Evolutionary conservation across 306 rosid genomes (phyloP), one percentile per base, ranked within the genome.

Genomic region (Citrullus mucosospermus): DNA sequence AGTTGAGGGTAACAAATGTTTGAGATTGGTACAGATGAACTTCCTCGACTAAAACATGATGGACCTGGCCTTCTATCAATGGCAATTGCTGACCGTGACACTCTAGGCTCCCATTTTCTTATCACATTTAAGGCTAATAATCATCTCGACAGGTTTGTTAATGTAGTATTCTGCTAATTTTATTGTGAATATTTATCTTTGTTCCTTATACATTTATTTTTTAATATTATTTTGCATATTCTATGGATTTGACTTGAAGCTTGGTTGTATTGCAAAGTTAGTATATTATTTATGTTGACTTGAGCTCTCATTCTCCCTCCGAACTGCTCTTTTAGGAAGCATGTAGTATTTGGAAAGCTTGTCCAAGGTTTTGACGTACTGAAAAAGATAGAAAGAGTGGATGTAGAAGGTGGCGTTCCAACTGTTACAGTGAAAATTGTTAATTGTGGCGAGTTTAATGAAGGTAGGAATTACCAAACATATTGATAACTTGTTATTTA

Each of bases 321-420:
- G 4, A 14, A 34, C 16, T 67, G 16, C 83, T 56, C 84, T 75
- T 80, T 70, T 91, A 95, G 99, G 88, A 95, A 95, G 84, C 86
- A 89, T 81, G 85, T 92, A 62, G 96, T 92, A 60, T 95, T 95
- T 84, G 99, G 99, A 75, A 92, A 88, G 85, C 91, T 95, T 91
- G 89, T 86, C 79, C 90, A 86, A 56, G 99, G 99, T 30, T 85
- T 83, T 78, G 86, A 84, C 51, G 34, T 95, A 46, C 82, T 95
- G 81, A 87, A 81, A 82, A 95, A 84, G 86, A 92, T 95, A 77
- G 99, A 95, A 90, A 86, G 85, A 15, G 91, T 65, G 44, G 97
- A 93, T 75, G 97, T 87, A 58, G 92, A 90, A 66, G 93, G 88
- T 77, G 97, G 96, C 57, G 83, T 25, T 78, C 97, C 97, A 82